phyloP scores from a whole-genome alignment of 257 asterid genomes.

The Solanum commersonii region DNA sequence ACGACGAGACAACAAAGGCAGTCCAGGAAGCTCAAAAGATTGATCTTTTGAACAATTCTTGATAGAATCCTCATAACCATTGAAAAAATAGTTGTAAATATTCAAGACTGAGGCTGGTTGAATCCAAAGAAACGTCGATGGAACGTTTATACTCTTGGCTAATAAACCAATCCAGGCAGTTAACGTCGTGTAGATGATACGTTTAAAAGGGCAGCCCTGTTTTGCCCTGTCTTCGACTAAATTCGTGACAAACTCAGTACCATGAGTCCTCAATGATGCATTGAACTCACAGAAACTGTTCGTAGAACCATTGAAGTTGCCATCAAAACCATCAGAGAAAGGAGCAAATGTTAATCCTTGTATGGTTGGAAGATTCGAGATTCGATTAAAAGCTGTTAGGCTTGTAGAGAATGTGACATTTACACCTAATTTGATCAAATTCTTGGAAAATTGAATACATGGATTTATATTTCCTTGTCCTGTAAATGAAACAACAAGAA shows the following conservation, averaged over 20 bases:
- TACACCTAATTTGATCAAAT: neutral
- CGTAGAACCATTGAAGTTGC: neutral
- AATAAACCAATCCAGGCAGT: neutral
- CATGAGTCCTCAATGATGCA: neutral
- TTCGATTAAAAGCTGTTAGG: neutral
- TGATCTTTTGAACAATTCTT: neutral
- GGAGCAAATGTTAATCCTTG: neutral
- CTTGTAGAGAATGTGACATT: neutral
- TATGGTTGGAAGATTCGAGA: neutral
- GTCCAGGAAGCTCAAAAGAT: neutral
- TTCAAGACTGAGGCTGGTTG: constrained; percentile 7
- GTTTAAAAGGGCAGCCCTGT: neutral
- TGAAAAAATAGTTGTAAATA: constrained; percentile 8
- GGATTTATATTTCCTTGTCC: neutral
- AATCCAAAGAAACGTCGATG: constrained; percentile 3
- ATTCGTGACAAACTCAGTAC: neutral
- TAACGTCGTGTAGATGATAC: neutral
- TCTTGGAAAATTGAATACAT: neutral
- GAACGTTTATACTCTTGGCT: neutral
- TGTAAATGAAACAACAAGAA: neutral
- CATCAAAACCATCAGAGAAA: neutral
- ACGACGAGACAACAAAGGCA: neutral
- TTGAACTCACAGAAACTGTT: neutral
- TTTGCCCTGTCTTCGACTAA: neutral
- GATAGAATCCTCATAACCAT: neutral